Percentiles rank a stretch among this genome's conserved stretches.
Conservation (phyloP, 176 grass and related monocot species). For the Guadua angustifolia region DNA sequence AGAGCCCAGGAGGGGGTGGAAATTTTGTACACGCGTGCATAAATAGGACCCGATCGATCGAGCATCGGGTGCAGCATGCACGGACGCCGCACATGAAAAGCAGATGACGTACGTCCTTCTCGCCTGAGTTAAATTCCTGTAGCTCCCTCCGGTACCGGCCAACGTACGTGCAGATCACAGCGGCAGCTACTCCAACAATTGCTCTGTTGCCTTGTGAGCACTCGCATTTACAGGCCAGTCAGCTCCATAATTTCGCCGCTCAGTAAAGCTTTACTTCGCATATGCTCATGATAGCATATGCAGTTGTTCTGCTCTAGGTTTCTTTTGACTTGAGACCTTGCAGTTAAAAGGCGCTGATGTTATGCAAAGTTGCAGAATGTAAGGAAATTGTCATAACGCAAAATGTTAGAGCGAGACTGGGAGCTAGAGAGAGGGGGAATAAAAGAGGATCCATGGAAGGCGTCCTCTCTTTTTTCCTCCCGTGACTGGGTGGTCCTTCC, state of each 20-base stretch:
- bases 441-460: neutral
- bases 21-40: neutral
- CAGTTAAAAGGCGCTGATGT: neutral
- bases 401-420: neutral
- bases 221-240: neutral
- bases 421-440: neutral
- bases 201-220: slow-evolving; percentile 46
- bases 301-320: neutral
- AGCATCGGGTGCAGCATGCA: neutral
- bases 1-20: neutral
- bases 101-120: slow-evolving; percentile 37
- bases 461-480: slow-evolving; percentile 19
- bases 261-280: neutral
- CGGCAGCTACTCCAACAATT: slow-evolving; percentile 1
- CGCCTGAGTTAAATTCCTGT: slow-evolving; percentile 29
- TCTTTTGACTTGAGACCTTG: slow-evolving; percentile 6
- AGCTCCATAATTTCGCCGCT: slow-evolving; percentile 11
- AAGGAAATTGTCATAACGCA: neutral
- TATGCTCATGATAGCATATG: neutral
- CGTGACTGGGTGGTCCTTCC: slow-evolving; percentile 63
- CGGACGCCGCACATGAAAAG: slow-evolving; percentile 31
- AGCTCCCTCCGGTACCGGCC: neutral
- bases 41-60: neutral
- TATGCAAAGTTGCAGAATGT: slow-evolving; percentile 2
- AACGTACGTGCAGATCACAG: neutral